These are phyloP conservation scores for Penicillium angulare DNA, from an alignment of 495 filamentous ascomycete species.

Conservation along the genomic window DNA sequence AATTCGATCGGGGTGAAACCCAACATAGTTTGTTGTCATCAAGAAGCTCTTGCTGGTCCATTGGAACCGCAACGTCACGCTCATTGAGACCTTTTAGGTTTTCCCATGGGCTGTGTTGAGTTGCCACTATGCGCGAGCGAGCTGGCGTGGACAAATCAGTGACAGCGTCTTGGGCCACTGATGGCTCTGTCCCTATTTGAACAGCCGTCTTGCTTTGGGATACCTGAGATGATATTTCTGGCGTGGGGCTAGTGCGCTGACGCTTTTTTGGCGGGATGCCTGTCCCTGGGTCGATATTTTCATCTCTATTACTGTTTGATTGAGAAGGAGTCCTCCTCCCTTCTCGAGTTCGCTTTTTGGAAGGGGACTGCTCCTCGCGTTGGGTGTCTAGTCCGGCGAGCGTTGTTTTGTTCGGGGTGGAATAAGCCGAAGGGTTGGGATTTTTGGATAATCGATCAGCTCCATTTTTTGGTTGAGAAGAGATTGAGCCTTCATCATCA, in stretches of 20 bases:
- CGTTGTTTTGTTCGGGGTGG: neutral
- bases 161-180: neutral
- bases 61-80: slow-evolving; percentile 53
- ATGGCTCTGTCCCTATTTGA: neutral
- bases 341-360: slow-evolving; percentile 15
- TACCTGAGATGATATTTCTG: neutral
- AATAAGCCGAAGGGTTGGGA: neutral
- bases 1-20: slow-evolving; percentile 35
- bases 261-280: slow-evolving; percentile 10
- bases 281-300: neutral
- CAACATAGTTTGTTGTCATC: slow-evolving; percentile 43
- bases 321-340: neutral
- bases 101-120: slow-evolving; percentile 29
- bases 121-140: neutral
- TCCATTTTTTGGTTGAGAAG: neutral
- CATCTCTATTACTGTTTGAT: neutral
- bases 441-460: neutral
- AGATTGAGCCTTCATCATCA: slow-evolving; percentile 3
- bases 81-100: slow-evolving; percentile 39
- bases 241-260: slow-evolving; percentile 9
- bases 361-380: neutral
- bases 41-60: slow-evolving; percentile 59
- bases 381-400: neutral
- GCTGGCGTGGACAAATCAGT: neutral
- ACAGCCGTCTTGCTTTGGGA: no score